A percentile compares a stretch with the other conserved stretches of the same genome.
Conservation (phyloP, 805 yeast genomes). For the Candida maltosa region DNA sequence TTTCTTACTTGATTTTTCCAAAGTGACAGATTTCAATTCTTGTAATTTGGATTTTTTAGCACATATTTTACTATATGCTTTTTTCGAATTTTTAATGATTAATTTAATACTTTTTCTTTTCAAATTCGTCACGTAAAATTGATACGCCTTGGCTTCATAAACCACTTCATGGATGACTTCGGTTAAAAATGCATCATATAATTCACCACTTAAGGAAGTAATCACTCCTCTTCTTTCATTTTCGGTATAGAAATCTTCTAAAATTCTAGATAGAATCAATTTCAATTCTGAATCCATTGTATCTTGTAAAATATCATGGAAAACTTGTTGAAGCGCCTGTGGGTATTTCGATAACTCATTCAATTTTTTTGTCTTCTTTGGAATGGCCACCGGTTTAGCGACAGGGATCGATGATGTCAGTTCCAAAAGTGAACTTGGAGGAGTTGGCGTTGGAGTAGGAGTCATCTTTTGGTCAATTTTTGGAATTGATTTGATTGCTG, state of each 20-base stretch:
- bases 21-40: constrained; percentile 25
- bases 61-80: constrained; percentile 15
- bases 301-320: constrained; percentile 16
- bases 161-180: constrained; percentile 49
- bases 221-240: constrained; percentile 24
- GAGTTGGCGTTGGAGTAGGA: no score
- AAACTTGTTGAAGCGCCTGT: constrained; percentile 23
- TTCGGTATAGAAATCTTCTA: constrained; percentile 17
- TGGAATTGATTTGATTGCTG: background rate
- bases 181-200: constrained; percentile 58
- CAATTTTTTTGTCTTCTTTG: constrained; percentile 13
- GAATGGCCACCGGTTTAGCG: background rate
- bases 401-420: no score
- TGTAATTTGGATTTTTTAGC: constrained; percentile 25
- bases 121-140: constrained; percentile 26
- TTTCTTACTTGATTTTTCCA: constrained; percentile 16
- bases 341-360: constrained; percentile 22
- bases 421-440: no score
- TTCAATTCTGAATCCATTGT: constrained; percentile 23
- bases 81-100: constrained; percentile 24
- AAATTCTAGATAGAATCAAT: constrained; percentile 20
- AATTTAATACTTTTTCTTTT: constrained; percentile 25
- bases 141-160: constrained; percentile 45
- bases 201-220: constrained; percentile 42
- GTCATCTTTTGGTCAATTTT: background rate